phyloP scores from a whole-genome alignment of 2,329 filamentous ascomycete genomes.

The Colletotrichum sp. region DNA sequence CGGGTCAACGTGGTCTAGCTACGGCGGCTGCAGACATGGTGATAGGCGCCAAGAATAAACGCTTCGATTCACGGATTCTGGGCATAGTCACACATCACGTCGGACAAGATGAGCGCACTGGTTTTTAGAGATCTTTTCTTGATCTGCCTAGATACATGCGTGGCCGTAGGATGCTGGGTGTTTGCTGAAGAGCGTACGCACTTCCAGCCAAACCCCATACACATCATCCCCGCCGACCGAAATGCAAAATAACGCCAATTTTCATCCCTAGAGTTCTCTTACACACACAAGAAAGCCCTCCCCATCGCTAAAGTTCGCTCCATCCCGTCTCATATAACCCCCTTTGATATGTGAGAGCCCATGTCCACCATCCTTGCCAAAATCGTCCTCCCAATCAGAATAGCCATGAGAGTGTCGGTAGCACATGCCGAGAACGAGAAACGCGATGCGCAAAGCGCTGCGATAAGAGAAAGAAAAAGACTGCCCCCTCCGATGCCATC shows the following conservation, averaged over 20 bases:
- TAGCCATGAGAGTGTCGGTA: conserved; percentile 13
- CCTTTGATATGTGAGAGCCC: background rate
- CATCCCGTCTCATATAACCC: conserved; percentile 6
- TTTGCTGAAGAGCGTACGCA: background rate
- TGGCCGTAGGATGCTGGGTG: background rate
- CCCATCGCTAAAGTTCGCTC: background rate
- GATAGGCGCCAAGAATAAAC: background rate
- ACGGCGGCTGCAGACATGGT: background rate
- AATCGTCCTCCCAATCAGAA: conserved; percentile 12
- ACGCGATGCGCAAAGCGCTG: conserved; percentile 1
- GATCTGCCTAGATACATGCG: conserved; percentile 15
- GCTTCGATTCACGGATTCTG: background rate
- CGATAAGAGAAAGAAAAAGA: background rate
- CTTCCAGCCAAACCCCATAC: background rate
- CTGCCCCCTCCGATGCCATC: background rate
- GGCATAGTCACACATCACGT: background rate
- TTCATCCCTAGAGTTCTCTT: conserved; percentile 16
- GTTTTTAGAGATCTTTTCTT: background rate
- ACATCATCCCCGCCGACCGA: background rate
- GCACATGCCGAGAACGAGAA: background rate
- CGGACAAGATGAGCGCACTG: background rate
- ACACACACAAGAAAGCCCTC: conserved; percentile 17
- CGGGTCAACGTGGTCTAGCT: background rate
- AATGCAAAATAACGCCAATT: conserved; percentile 13
- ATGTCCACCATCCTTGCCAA: conserved; percentile 4